Conservation (phyloP, 108 stramenopile species). For the Hondaea fermentalgiana region DNA sequence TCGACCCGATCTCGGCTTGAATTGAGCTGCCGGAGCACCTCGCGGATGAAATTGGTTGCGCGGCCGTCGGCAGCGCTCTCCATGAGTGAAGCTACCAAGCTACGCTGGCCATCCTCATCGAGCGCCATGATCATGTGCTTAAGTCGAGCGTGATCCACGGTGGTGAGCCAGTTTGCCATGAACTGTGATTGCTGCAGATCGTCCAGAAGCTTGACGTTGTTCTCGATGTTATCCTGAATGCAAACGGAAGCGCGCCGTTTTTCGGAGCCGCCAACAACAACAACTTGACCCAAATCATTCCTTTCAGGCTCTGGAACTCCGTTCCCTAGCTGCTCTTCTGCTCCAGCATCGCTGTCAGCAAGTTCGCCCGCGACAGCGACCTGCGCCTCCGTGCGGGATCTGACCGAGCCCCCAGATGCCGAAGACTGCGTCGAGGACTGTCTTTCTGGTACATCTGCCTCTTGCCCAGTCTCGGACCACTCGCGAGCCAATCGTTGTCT, state of each 20-base stretch:
- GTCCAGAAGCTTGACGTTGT: not conserved
- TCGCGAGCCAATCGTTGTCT: not conserved
- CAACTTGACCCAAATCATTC: not conserved
- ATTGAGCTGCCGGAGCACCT: not conserved
- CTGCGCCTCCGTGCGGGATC: no score
- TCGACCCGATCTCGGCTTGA: not conserved
- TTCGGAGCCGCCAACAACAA: not conserved
- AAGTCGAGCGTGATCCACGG: not conserved
- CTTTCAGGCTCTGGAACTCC: not conserved
- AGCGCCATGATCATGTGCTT: not conserved
- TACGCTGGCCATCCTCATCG: not conserved
- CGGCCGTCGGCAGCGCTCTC: not conserved
- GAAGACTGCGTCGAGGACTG: not conserved
- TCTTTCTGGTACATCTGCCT: not conserved
- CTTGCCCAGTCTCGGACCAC: not conserved
- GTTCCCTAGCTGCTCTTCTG: no score
- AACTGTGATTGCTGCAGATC: not conserved
- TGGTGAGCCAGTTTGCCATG: not conserved
- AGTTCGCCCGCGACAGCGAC: no score
- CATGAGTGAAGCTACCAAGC: not conserved
- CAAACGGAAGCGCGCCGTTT: not conserved
- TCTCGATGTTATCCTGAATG: not conserved
- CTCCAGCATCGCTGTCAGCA: no score
- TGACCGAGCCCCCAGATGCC: not conserved
- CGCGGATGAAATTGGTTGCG: not conserved